Conservation (phyloP, 2,329 filamentous ascomycete species). For the Sporothrix sp. region DNA sequence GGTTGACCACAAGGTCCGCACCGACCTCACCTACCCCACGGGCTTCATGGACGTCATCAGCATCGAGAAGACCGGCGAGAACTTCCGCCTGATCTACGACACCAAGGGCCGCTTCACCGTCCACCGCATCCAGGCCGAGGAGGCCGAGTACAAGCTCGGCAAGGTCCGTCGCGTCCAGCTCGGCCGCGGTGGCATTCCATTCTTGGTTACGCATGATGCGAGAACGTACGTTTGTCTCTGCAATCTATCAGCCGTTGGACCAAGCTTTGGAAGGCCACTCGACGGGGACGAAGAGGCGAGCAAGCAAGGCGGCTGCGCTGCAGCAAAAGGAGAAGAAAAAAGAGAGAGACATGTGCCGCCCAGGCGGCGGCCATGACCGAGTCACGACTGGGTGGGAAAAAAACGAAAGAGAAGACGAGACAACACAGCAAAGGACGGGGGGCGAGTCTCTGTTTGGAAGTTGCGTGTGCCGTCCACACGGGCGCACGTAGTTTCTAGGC, state of each 20-base stretch:
- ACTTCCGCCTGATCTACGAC: slow-evolving; percentile 99
- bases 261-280: slow-evolving; percentile 75
- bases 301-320: too few relatives aligned
- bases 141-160: slow-evolving; percentile 99
- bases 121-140: slow-evolving; percentile 96
- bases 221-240: slow-evolving; percentile 89
- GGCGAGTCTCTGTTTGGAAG: not conserved
- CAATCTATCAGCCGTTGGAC: slow-evolving; percentile 99
- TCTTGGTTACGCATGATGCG: slow-evolving; percentile 99
- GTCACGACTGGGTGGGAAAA: slow-evolving; percentile 8
- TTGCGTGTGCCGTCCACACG: not conserved
- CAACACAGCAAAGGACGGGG: too few relatives aligned
- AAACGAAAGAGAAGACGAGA: not conserved
- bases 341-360: too few relatives aligned
- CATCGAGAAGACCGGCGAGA: slow-evolving; percentile 99
- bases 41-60: slow-evolving; percentile 99
- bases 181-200: slow-evolving; percentile 99
- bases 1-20: slow-evolving; percentile 99
- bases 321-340: too few relatives aligned
- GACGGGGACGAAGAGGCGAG: slow-evolving; percentile 15
- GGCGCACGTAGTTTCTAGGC: slow-evolving; percentile 1
- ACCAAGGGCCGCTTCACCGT: slow-evolving; percentile 99
- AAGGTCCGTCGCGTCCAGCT: slow-evolving; percentile 99
- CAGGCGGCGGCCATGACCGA: too few relatives aligned
- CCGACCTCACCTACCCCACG: slow-evolving; percentile 92